A percentile compares a stretch with the other conserved stretches of the same genome.
Conservation (phyloP, 2,329 filamentous ascomycete species). For the Colletotrichum sidae region DNA sequence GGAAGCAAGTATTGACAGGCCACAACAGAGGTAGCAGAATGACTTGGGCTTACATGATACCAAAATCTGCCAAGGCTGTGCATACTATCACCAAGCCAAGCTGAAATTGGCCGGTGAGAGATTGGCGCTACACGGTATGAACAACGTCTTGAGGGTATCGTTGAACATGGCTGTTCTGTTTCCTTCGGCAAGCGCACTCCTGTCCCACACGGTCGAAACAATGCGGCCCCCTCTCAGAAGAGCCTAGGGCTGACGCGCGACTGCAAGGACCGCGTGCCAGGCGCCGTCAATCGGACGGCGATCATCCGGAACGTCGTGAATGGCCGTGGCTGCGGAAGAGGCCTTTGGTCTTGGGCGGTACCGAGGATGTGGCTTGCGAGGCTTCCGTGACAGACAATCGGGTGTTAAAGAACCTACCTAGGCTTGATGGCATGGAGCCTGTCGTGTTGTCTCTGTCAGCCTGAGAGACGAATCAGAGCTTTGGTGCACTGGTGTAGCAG, state of each 20-base stretch:
- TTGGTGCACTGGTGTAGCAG: too few species aligned
- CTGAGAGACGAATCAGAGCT: too few species aligned
- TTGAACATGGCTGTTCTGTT: not conserved
- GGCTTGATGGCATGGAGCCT: not conserved
- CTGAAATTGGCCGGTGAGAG: conserved; percentile 3
- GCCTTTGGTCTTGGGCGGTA: conserved; percentile 13
- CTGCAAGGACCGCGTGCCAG: conserved; percentile 14
- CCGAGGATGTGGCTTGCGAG: conserved; percentile 6
- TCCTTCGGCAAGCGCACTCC: conserved; percentile 11
- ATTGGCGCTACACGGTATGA: conserved; percentile 2
- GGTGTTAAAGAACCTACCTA: not conserved
- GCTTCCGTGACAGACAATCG: not conserved
- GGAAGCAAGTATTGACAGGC: too few species aligned
- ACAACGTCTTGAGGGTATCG: not conserved
- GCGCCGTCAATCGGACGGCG: conserved; percentile 23
- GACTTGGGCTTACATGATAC: too few species aligned
- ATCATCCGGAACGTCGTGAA: conserved; percentile 22
- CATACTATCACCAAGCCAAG: not conserved
- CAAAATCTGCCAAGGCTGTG: not conserved
- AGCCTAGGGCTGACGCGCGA: conserved; percentile 31
- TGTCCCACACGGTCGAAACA: conserved; percentile 8
- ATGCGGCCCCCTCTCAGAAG: conserved; percentile 21
- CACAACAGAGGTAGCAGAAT: too few species aligned
- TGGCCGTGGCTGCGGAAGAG: conserved; percentile 6
- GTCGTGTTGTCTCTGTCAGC: too few species aligned